Base-by-base conservation (phyloP, 78 protist genomes). In the Dictyostelium purpureum region DNA sequence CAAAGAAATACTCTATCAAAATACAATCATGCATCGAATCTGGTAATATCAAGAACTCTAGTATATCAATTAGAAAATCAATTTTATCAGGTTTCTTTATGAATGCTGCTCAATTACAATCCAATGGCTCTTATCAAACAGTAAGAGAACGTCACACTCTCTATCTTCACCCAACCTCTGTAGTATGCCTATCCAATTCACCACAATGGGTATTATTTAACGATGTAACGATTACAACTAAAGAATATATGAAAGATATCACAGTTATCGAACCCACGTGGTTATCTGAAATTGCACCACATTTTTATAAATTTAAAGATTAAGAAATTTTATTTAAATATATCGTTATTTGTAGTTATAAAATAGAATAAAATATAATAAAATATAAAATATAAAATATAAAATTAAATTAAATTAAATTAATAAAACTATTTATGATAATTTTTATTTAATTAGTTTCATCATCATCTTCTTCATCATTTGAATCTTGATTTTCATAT, bases 251-350 rank as follows among this genome's bases (percentile, higher is more conserved):
- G 97, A 79, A 97, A 24, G 98, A 95, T n/a, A 82, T 96, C 14
- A 85, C 96, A 24, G 77, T 57, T 47, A 97, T 98, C 38, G 98
- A 98, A 21, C 93, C 96, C 12, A 82, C 31, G 6, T 96, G 98
- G 99, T 67, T 97, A 0, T 49, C 47, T 31, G 97, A 95, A 45
- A 45, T 96, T 4, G 98, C 98, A 0, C 98, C 98, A 18, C 98
- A 96, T 79, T 96, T 49, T 65, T 96, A 94, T 74, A 45, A 24
- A 45, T 73, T 45, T 73, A 45, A 73, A 73, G 10, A 73, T 26
- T 45, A 42, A 71, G 21, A 43, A 45, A 24, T 43, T 14, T 5
- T 65, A 26, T 65, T 10, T 57, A 9, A 26, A 12, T 37, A 6
- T 19, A 11, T 65, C 5, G 18, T 65, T 35, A 18, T 2, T 35